Conservation (phyloP, 305 asterid genomes). For the Vinca major region DNA sequence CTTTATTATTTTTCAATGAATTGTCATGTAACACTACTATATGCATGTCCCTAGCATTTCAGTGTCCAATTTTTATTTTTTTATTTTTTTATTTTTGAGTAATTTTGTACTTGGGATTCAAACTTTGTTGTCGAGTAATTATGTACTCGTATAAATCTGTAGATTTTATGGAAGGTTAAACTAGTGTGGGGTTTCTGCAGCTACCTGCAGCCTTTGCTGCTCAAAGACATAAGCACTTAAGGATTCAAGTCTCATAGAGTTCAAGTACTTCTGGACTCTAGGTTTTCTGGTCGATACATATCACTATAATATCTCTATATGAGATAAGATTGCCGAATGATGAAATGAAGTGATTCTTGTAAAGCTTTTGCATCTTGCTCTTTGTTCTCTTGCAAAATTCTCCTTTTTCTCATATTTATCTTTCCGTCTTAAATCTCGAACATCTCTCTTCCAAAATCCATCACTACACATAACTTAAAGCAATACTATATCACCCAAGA, state of each 20-base stretch:
- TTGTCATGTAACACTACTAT: too few species aligned
- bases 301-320: neutral
- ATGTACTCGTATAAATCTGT: too few species aligned
- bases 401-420: neutral
- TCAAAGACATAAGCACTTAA: neutral
- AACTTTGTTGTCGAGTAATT: too few species aligned
- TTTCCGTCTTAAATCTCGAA: neutral
- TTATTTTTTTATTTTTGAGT: too few species aligned
- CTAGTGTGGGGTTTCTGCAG: neutral
- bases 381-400: neutral
- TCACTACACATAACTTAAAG: neutral
- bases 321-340: neutral
- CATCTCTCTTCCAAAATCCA: neutral
- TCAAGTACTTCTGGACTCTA: neutral
- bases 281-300: neutral
- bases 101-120: too few species aligned
- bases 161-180: neutral
- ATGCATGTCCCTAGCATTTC: too few species aligned
- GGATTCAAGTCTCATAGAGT: neutral
- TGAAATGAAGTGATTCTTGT: neutral
- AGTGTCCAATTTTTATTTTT: too few species aligned
- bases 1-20: too few species aligned
- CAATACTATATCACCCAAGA: neutral
- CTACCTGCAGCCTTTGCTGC: neutral
- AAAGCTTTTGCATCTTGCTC: neutral